Conservation (phyloP, 768 basidiomycete species). For the Lentinula aciculospora region DNA sequence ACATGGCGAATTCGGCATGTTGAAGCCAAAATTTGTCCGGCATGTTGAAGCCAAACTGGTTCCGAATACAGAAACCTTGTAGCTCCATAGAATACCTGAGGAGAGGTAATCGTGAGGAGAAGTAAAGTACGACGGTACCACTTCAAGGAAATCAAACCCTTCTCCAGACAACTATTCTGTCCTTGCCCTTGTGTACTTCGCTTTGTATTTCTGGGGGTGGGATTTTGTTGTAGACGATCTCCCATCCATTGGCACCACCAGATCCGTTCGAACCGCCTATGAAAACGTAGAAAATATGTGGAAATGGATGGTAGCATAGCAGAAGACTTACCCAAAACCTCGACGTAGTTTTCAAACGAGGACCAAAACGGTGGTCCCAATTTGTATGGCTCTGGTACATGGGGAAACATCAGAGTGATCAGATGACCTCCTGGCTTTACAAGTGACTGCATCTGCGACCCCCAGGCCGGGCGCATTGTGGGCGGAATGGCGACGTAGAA, state of each 20-base stretch:
- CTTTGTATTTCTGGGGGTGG: constrained; percentile 32
- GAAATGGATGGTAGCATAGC: not conserved
- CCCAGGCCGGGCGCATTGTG: constrained; percentile 47
- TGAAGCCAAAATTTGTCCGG: not conserved
- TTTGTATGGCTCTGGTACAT: constrained; percentile 33
- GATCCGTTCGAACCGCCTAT: not conserved
- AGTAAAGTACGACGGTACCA: not conserved
- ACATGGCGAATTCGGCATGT: not conserved
- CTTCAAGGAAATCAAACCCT: constrained; percentile 13
- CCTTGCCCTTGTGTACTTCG: constrained; percentile 35
- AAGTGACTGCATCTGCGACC: constrained; percentile 44
- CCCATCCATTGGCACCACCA: constrained; percentile 29
- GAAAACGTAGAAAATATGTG: no score
- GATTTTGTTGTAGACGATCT: constrained; percentile 46
- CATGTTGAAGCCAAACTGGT: not conserved
- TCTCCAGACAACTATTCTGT: constrained; percentile 52
- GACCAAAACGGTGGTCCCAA: constrained; percentile 61
- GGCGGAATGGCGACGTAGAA: constrained; percentile 75
- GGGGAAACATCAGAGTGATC: constrained; percentile 55
- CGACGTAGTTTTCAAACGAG: constrained; percentile 48
- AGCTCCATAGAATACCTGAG: not conserved
- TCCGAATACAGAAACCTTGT: not conserved
- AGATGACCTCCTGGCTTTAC: constrained; percentile 59
- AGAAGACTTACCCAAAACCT: constrained; percentile 30
- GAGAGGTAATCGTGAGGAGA: not conserved